phyloP scores from a whole-genome alignment of 108 stramenopile species.

The Discostella stelligeroides region DNA sequence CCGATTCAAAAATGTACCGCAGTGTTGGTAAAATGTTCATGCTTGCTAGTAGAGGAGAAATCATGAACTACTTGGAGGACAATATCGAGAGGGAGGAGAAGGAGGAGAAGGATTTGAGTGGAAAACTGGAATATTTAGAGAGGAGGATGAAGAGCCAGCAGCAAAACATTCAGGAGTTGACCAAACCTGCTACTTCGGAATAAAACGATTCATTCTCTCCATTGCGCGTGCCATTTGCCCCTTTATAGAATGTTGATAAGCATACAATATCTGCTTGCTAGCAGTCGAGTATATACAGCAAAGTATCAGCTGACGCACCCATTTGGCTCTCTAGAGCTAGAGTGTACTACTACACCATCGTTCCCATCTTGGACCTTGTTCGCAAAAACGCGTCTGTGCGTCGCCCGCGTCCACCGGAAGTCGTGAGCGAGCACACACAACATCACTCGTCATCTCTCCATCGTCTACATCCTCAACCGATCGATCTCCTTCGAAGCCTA shows the following conservation, averaged over 20 bases:
- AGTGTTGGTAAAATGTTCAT: conserved; percentile 88
- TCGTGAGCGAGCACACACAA: too few species aligned
- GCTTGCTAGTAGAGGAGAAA: conserved; percentile 52
- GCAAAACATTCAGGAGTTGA: conserved; percentile 81
- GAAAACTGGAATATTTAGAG: conserved; percentile 85
- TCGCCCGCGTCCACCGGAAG: too few species aligned
- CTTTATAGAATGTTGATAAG: too few species aligned
- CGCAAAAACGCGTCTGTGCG: too few species aligned
- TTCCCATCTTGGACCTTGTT: too few species aligned
- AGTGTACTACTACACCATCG: too few species aligned
- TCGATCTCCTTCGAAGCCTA: not conserved
- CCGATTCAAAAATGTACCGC: conserved; percentile 65
- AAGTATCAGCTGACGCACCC: too few species aligned
- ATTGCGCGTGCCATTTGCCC: not conserved
- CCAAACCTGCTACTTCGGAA: conserved; percentile 39
- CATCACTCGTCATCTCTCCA: not conserved
- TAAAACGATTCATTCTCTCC: not conserved
- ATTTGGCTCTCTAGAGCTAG: too few species aligned
- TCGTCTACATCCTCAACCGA: not conserved
- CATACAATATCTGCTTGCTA: too few species aligned
- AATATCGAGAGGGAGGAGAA: conserved; percentile 55
- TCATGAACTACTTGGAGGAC: conserved; percentile 62
- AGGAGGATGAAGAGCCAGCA: conserved; percentile 80
- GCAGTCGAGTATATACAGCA: too few species aligned
- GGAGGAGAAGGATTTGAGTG: conserved; percentile 58